These are phyloP conservation scores for Conticribra guillardii DNA, from an alignment of 108 stramenopile genomes.

Conservation along the genomic window DNA sequence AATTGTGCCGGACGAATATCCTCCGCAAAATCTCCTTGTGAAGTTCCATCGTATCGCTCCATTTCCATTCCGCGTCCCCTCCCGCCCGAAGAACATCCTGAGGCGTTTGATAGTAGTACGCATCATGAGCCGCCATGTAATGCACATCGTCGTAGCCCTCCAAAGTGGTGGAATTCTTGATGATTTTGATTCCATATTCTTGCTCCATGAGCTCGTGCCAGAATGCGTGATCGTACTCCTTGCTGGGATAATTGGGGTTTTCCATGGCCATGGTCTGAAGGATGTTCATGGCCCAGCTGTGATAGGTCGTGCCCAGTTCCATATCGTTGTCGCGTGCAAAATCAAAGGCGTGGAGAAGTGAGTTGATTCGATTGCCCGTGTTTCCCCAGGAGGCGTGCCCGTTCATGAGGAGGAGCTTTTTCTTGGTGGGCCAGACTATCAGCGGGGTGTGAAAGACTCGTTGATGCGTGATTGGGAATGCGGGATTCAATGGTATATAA, in stretches of 20 bases:
- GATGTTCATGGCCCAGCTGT: conserved; percentile 32
- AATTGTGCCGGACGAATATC: conserved; percentile 26
- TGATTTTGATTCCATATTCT: conserved; percentile 29
- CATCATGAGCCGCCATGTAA: conserved; percentile 12
- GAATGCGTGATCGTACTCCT: conserved; percentile 8
- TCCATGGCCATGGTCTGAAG: conserved; percentile 19
- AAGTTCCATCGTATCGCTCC: conserved; percentile 25
- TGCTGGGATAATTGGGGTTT: background rate
- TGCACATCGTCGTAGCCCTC: conserved; percentile 9
- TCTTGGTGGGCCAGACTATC: background rate
- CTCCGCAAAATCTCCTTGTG: conserved; percentile 30
- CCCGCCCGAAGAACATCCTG: background rate
- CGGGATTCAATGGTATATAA: background rate
- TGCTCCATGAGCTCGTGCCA: background rate
- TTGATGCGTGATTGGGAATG: background rate
- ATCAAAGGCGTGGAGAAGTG: conserved; percentile 32
- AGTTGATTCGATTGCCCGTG: conserved; percentile 34
- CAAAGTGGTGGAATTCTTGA: conserved; percentile 9
- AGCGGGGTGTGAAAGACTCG: background rate
- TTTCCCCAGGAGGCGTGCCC: background rate
- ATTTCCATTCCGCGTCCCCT: background rate
- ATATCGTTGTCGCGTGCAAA: conserved; percentile 36
- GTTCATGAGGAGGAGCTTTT: conserved; percentile 15
- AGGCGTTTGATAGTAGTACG: conserved; percentile 25
- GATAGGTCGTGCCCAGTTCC: conserved; percentile 25